phyloP scores from a whole-genome alignment of 2,329 filamentous ascomycete species.

The Nectriaceae sp. region DNA sequence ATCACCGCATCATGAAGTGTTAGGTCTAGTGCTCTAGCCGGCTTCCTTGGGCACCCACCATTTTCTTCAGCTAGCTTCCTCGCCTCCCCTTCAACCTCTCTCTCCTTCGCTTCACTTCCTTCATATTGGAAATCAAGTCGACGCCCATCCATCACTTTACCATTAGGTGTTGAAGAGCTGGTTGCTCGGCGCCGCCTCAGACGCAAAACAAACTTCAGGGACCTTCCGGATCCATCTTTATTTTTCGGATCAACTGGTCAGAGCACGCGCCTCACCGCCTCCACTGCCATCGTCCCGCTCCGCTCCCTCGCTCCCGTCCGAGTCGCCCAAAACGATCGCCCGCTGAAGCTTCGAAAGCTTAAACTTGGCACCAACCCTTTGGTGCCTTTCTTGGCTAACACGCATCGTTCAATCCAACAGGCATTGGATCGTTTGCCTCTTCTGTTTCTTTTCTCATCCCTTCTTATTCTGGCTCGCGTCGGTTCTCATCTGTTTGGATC shows the following conservation, averaged over 20 bases:
- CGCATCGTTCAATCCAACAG: background rate
- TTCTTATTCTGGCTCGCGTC: background rate
- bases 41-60: background rate
- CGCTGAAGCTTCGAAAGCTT: background rate
- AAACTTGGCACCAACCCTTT: background rate
- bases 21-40: too few relatives aligned
- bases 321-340: background rate
- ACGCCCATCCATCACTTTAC: too few relatives aligned
- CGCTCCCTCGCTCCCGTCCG: background rate
- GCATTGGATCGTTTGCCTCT: background rate
- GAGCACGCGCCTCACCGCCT: constrained; percentile 19
- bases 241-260: background rate
- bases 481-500: background rate
- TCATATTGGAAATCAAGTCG: background rate
- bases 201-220: background rate
- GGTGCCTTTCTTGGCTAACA: background rate
- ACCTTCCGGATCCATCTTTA: background rate
- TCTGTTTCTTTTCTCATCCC: background rate
- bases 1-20: constrained; percentile 1
- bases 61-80: too few relatives aligned
- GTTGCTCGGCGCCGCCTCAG: background rate
- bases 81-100: background rate
- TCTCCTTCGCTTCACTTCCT: background rate
- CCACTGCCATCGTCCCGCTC: constrained; percentile 9
- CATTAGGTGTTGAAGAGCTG: too few relatives aligned